Evolutionary conservation across 2,329 filamentous ascomycete genomes (phyloP), one percentile per base, ranked within the genome.

Genomic region (Sphaerostilbella broomeana): DNA sequence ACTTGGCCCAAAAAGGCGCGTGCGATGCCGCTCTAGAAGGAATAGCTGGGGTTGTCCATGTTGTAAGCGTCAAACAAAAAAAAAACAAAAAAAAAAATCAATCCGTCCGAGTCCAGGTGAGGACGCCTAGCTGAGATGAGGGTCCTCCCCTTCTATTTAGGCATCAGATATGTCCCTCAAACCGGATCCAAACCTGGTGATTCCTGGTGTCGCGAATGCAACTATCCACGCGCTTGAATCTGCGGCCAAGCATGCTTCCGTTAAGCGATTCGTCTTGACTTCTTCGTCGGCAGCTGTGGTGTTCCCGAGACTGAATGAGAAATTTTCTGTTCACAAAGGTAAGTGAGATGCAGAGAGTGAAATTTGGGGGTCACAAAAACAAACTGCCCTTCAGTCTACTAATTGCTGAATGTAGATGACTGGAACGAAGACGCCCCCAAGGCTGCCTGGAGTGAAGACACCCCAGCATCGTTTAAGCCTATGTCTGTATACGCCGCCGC

Each of bases 181-280:
- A 19, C 19, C 10, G 19, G 34, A 36, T 6, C 34, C 34, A 5
- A 17, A 36, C 16, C 13, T 10, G 8, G 58, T 64, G 15, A 60
- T 69, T 27, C 52, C 61, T 3, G 33, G 39, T 6, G 53, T 53
- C 9, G 37, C 65, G 4, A 31, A 43, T 1, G 55, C 53, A 28
- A 46, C 54, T 0, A 34, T 44, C 3, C 41, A 47, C 15, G 39
- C 60, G 9, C 49, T 67, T n/a, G 47, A 57, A 10, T 51, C 61
- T 60, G 1, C 46, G 49, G 5, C 45, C 38, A 8, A 47, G 58
- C 18, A 46, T 57, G 0, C 50, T 50, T 32, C 35, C 11, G 51
- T 70, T 2, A 58, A 55, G 38, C 53, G 61, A 3, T 58, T 69
- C 21, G 63, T 69, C 4, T 47, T 63, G 25, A 68, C 64, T 0